A percentile compares a stretch with the other conserved stretches of the same genome.
Evolutionary conservation across 75 land plant species (phyloP).

Genomic region (Sequoiadendron giganteum): DNA sequence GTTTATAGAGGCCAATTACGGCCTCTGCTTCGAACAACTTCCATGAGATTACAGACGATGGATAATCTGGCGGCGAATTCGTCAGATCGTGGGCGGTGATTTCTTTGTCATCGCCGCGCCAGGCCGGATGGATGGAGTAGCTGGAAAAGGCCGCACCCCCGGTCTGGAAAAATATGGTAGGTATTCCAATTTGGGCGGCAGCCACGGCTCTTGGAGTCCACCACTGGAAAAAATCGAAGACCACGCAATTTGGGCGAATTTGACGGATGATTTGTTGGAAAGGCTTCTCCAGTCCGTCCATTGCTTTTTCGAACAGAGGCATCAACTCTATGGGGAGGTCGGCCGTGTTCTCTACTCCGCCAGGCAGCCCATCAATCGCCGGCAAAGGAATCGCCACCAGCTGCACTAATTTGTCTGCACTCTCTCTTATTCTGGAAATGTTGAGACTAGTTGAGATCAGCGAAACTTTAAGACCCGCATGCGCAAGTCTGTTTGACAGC

Average conservation of each 20-base stretch:
- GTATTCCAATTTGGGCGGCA: conserved; percentile 19
- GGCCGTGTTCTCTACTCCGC: conserved; percentile 30
- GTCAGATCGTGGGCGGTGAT: not conserved
- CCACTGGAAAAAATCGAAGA: conserved; percentile 48
- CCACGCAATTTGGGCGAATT: conserved; percentile 36
- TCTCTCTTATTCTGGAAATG: conserved; percentile 14
- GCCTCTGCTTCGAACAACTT: not conserved
- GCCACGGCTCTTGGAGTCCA: conserved; percentile 43
- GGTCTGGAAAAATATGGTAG: conserved; percentile 22
- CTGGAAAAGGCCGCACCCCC: conserved; percentile 33
- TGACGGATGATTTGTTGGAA: conserved; percentile 19
- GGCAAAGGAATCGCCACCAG: conserved; percentile 31
- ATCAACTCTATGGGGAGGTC: conserved; percentile 14
- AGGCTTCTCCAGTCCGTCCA: conserved; percentile 27
- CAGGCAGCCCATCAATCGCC: conserved; percentile 35
- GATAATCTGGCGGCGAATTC: not conserved
- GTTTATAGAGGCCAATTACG: not conserved
- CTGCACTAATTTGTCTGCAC: conserved; percentile 10
- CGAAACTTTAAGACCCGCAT: conserved; percentile 27
- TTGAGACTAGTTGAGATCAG: conserved; percentile 37
- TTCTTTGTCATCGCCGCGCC: not conserved
- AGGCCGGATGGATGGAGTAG: conserved; percentile 11
- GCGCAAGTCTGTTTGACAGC: conserved; percentile 30
- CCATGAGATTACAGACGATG: conserved; percentile 13
- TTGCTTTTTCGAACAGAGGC: conserved; percentile 15